Evolutionary conservation across 2,329 filamentous ascomycete genomes (phyloP).

Genomic region (Fusarium mangiferae): DNA sequence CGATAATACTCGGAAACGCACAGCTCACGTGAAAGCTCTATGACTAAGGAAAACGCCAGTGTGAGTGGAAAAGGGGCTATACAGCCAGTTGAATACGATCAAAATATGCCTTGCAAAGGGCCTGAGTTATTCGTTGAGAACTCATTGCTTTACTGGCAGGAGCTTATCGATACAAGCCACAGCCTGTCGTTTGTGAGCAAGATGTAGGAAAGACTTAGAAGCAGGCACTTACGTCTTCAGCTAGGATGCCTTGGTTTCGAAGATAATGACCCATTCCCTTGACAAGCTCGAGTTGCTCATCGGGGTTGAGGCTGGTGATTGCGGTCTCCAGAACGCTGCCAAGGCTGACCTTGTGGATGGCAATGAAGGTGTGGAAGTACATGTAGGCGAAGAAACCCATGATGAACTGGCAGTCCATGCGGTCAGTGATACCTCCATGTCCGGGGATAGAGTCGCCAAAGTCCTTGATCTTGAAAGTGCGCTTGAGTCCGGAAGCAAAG

Average conservation of each 20-base stretch:
- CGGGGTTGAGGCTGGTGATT: slow-evolving; percentile 85
- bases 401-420: slow-evolving; percentile 99
- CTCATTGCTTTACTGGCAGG: slow-evolving; percentile 37
- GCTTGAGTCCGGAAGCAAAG: slow-evolving; percentile 97
- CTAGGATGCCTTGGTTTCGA: slow-evolving; percentile 67
- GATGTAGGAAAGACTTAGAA: neutral
- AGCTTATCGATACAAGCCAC: slow-evolving; percentile 43
- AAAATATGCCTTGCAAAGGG: slow-evolving; percentile 19
- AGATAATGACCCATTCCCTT: slow-evolving; percentile 72
- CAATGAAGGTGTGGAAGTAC: slow-evolving; percentile 98
- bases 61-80: slow-evolving; percentile 21
- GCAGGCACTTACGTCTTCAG: slow-evolving; percentile 45
- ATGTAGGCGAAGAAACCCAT: slow-evolving; percentile 99
- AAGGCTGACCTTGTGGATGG: slow-evolving; percentile 84
- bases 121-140: neutral
- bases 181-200: slow-evolving; percentile 35
- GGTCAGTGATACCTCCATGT: slow-evolving; percentile 97
- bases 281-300: slow-evolving; percentile 89
- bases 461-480: slow-evolving; percentile 99
- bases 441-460: slow-evolving; percentile 98
- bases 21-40: slow-evolving; percentile 11
- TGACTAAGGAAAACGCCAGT: slow-evolving; percentile 30
- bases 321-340: slow-evolving; percentile 90
- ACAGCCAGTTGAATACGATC: slow-evolving; percentile 26
- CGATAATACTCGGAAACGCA: neutral